Base-by-base conservation (phyloP, 805 yeast genomes). In the Candida bentonensis region DNA sequence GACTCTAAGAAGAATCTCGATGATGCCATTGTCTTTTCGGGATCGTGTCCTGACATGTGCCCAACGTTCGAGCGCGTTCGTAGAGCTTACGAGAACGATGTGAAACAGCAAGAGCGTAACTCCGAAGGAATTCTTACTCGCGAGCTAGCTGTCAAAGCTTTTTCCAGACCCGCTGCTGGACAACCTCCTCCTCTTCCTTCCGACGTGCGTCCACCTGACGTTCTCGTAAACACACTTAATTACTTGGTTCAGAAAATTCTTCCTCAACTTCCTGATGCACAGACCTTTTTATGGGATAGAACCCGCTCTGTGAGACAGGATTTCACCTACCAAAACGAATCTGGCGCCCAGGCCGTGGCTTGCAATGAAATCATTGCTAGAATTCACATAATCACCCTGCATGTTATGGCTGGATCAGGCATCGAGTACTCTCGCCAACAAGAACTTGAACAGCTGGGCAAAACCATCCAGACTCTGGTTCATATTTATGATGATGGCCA, bases 171-270 rank as follows among this genome's bases (percentile, higher is more conserved):
- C 0, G 95, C 95, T 15, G 96, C 97, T 0, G 98, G 97, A 4
- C 96, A 92, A 53, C 95, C 96, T 1, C 97, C 96, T 1, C 94
- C 97, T 2, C 66, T 92, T 46, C 99, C 98, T 0, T 86, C 96
- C 1, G 98, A 92, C 59, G 99, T 92, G 2, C 70, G 99, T 48
- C 95, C 98, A 1, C 98, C 99, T 0, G 73, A 71, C 44, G 67
- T 88, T 1, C 63, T 92, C 36, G 71, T 70, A 11, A 55, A 67
- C 27, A 79, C 96, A 0, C 63, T 92, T 47, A 70, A 82, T 47
- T 85, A 84, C 58, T 69, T 92, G 27, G 73, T 85, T 4, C 76
- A 76, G 17, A 70, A 75, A 34, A 61, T 82, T 1, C 60, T 89
- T 13, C 73, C 74, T 0, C 68, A 74, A 30, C 64, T 89, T 21